Evolutionary conservation across 139 green algal genomes (phyloP), one percentile per base, ranked within the genome.

Genomic region (Zygnema circumcarinatum): DNA sequence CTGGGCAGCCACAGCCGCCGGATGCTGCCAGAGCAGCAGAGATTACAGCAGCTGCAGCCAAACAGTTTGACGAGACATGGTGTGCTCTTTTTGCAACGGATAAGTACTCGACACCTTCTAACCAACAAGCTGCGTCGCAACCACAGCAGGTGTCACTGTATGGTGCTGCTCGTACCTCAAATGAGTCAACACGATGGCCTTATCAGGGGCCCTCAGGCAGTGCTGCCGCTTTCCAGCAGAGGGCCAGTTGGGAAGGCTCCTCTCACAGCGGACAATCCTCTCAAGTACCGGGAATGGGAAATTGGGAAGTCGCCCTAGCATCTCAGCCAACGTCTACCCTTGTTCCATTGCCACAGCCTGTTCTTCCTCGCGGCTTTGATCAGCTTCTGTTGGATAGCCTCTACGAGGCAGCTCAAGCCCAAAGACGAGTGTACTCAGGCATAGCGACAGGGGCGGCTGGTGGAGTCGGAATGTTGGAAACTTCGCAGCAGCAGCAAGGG

Each of bases 371-470:
- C 1, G 81, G 81, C 16, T 87, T 83, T 38, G 81, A 87, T 47
- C 81, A 87, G 67, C 33, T 87, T n/a, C 33, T 87, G 33, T 47
- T 87, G 29, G 81, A 87, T 52, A 87, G 81, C 81, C 81, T 87
- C 68, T 87, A 87, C 25, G 62, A 87, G 36, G 67, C 67, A 32
- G 81, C 67, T 42, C 36, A 87, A 35, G 81, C 67, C 3, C 81
- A 87, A 33, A 54, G 39, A 36, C 7, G 35, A n/a, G 81, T 22
- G 22, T 81, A 54, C 74, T 25, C 69, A 3, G 35, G 35, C 3
- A 11, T 42, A 11, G n/a, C 40, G 35, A 52, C 16, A 53, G 41
- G 38, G n/a, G 81, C 62, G 40, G 81, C 81, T 47, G 75, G 22
- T 42, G 33, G 31, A 33, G 79, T 32, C 32, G 52, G 52, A 31